phyloP scores from a whole-genome alignment of 345 rosid genomes.

The Hevea brasiliensis region DNA sequence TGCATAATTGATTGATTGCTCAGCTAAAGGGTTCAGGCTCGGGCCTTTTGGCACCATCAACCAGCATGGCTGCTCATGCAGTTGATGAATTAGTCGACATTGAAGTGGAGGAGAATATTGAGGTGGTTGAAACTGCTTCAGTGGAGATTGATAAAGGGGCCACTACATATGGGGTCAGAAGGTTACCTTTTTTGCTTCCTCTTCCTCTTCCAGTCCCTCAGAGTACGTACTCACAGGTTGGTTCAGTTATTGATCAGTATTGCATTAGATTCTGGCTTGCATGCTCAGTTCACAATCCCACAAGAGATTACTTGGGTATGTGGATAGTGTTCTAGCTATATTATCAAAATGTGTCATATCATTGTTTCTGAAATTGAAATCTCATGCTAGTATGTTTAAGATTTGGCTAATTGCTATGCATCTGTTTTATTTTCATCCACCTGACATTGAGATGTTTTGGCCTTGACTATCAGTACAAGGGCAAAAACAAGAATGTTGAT shows the following conservation, averaged over 20 bases:
- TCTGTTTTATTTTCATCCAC: neutral
- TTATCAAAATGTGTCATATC: neutral
- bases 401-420: neutral
- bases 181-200: constrained; percentile 42
- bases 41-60: constrained; percentile 47
- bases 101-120: constrained; percentile 50
- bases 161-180: constrained; percentile 15
- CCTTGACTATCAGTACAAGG: constrained; percentile 38
- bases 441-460: neutral
- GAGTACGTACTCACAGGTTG: constrained; percentile 47
- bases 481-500: constrained; percentile 42
- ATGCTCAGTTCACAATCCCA: neutral
- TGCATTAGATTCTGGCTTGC: neutral
- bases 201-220: constrained; percentile 46
- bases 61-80: constrained; percentile 73
- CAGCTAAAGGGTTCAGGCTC: constrained; percentile 37
- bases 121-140: constrained; percentile 37
- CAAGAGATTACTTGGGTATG: neutral
- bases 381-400: neutral
- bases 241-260: constrained; percentile 1
- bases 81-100: constrained; percentile 47
- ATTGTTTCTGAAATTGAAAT: neutral
- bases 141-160: constrained; percentile 15
- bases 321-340: neutral
- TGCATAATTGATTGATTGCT: constrained; percentile 11